Percentiles rank a stretch among this genome's conserved stretches.
These are phyloP conservation scores for Choiromyces venosus DNA, from an alignment of 495 filamentous ascomycete species.

Conservation along the genomic window DNA sequence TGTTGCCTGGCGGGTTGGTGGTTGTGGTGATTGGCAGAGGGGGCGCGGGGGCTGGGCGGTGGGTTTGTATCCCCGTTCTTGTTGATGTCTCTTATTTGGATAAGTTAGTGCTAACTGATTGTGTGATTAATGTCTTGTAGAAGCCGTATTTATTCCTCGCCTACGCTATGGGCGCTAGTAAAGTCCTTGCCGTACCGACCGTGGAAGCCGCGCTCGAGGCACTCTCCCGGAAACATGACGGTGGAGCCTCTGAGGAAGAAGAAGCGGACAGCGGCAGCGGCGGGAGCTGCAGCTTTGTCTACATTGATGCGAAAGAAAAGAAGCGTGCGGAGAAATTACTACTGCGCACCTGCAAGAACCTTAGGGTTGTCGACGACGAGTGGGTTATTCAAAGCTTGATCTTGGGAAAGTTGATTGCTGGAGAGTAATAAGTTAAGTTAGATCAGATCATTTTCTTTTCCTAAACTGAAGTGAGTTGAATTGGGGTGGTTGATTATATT, in stretches of 20 bases:
- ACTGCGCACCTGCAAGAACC: constrained; percentile 45
- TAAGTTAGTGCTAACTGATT: neutral
- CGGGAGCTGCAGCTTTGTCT: constrained; percentile 69
- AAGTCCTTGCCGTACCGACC: constrained; percentile 59
- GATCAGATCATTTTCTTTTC: no score
- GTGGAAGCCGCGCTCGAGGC: constrained; percentile 8
- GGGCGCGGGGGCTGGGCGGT: constrained; percentile 53
- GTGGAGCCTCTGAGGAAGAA: constrained; percentile 50
- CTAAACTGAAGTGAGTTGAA: no score
- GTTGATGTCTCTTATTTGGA: neutral
- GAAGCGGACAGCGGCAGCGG: constrained; percentile 42
- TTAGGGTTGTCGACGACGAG: constrained; percentile 72
- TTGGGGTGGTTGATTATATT: neutral
- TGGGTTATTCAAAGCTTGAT: constrained; percentile 91
- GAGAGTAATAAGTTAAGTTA: constrained; percentile 41
- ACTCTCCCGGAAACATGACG: constrained; percentile 41
- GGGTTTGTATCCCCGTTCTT: constrained; percentile 44
- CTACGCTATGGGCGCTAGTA: constrained; percentile 66
- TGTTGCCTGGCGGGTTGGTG: constrained; percentile 63
- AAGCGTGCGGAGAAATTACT: constrained; percentile 43
- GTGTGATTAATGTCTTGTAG: constrained; percentile 33
- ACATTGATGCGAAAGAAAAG: constrained; percentile 59
- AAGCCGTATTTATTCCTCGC: constrained; percentile 68
- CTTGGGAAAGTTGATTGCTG: constrained; percentile 68
- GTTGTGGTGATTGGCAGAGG: constrained; percentile 69